Percentiles rank a stretch among this genome's conserved stretches.
Conservation (phyloP, 2,329 filamentous ascomycete species). For the Curvularia sp. region DNA sequence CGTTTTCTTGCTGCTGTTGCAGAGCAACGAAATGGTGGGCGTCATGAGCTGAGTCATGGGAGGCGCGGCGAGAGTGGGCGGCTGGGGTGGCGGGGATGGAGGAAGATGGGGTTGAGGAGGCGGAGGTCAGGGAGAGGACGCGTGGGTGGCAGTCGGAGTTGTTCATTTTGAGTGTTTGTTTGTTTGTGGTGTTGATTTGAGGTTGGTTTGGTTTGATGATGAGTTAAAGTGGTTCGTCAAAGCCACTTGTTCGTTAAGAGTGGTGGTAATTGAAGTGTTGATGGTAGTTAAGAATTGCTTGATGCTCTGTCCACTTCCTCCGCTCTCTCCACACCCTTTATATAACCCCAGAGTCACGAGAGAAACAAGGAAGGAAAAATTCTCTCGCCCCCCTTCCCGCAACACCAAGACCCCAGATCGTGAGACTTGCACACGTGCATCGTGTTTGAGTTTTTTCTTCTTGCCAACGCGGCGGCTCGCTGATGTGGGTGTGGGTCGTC, state of each 20-base stretch:
- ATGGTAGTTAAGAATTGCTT: neutral
- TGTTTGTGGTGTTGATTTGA: slow-evolving; percentile 24
- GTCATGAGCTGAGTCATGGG: slow-evolving; percentile 32
- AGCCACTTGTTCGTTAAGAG: neutral
- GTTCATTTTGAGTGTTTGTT: slow-evolving; percentile 26
- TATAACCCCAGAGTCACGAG: slow-evolving; percentile 15
- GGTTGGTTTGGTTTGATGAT: neutral
- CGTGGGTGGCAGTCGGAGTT: slow-evolving; percentile 33
- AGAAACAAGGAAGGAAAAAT: slow-evolving; percentile 10
- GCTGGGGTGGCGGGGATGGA: slow-evolving; percentile 19
- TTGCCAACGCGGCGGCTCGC: neutral
- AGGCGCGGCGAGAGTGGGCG: slow-evolving; percentile 25
- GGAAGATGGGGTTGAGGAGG: slow-evolving; percentile 11
- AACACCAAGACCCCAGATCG: slow-evolving; percentile 15
- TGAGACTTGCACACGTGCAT: slow-evolving; percentile 20
- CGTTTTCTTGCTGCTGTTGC: slow-evolving; percentile 11
- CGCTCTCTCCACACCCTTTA: slow-evolving; percentile 12
- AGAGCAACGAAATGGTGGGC: slow-evolving; percentile 28
- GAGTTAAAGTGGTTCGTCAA: slow-evolving; percentile 1
- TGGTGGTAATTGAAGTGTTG: neutral
- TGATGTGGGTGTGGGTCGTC: neutral
- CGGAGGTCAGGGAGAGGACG: slow-evolving; percentile 28
- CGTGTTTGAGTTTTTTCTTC: slow-evolving; percentile 19
- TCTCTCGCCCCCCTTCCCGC: neutral
- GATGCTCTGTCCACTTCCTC: slow-evolving; percentile 6